Base-by-base conservation (phyloP, 805 yeast species). In the Saturnispora gosingensis region DNA sequence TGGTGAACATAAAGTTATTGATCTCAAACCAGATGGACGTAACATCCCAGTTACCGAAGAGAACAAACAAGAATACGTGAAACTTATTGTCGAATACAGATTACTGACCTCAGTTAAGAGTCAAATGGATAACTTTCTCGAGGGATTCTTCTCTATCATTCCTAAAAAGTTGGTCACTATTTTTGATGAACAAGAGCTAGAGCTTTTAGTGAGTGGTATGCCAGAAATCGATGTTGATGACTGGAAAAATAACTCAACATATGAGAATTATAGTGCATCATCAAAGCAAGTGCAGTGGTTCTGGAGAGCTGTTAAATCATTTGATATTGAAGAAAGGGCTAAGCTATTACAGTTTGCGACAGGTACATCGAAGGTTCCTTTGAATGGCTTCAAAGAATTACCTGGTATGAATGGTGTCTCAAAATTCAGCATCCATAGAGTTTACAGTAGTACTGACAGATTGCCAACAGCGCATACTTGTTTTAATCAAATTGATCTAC, bases 391-490 rank as follows among this genome's bases (percentile, higher is more conserved):
- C 65, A 84, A 85, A 59, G 95, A 85, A 59, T 74, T 93, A 55
- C 83, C 86, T 51, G 97, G 98, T 18, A 87, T 89, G 56, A 81
- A 81, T 61, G 97, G 97, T 2, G 75, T 82, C 7, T 81, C 89
- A 45, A 87, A 87, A 62, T 93, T 93, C 68, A 82, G 86, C 55
- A 87, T 93, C 53, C 97, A 88, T 63, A 76, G 95, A 52, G 97
- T 88, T 60, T 89, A 85, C 66, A 96, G 96, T 1, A 69, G 85
- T 10, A 78, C 82, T 7, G 95, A 88, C 51, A 78, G 98, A 55
- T 74, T 93, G 53, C 99, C 99, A 2, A 83, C 96, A 0, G 88
- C 97, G 0, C 99, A 93, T 65, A 93, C 98, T 3, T 93, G 99
- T 67, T 91, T 90, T 73, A 93, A 93, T 68, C 98, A 91, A 68